phyloP scores from a whole-genome alignment of 192 early-diverging fungal genomes.

The Ramicandelaber brevisporus region DNA sequence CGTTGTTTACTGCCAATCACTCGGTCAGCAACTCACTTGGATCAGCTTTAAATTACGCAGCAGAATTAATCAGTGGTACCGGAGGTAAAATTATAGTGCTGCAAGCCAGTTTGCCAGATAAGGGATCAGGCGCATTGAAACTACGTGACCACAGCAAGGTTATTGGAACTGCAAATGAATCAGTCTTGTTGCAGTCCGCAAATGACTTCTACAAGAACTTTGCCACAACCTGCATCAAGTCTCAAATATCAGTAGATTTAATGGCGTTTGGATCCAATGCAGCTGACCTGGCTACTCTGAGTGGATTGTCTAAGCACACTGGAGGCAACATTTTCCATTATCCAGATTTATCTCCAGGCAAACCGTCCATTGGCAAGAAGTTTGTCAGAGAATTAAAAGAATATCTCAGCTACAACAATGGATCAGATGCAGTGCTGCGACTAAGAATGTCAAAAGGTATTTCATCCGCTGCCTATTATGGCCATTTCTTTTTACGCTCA shows the following conservation, averaged over 20 bases:
- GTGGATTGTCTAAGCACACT: slow-evolving; percentile 34
- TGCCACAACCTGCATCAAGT: slow-evolving; percentile 73
- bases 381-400: slow-evolving; percentile 62
- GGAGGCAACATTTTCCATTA: slow-evolving; percentile 78
- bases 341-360: slow-evolving; percentile 51
- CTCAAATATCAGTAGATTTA: slow-evolving; percentile 73
- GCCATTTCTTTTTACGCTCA: slow-evolving; percentile 91
- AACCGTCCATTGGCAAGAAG: slow-evolving; percentile 56
- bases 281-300: slow-evolving; percentile 65
- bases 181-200: slow-evolving; percentile 54
- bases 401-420: slow-evolving; percentile 52
- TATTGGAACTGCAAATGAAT: slow-evolving; percentile 76
- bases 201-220: slow-evolving; percentile 73
- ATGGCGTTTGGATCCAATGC: slow-evolving; percentile 66
- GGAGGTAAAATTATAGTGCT: slow-evolving; percentile 81
- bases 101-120: slow-evolving; percentile 58
- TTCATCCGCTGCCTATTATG: slow-evolving; percentile 76
- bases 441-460: slow-evolving; percentile 77
- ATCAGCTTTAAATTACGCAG: slow-evolving; percentile 53
- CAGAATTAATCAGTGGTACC: slow-evolving; percentile 50
- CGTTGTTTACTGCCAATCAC: slow-evolving; percentile 69
- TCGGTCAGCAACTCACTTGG: slow-evolving; percentile 53
- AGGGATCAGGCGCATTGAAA: slow-evolving; percentile 57
- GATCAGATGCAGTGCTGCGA: slow-evolving; percentile 78
- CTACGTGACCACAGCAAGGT: slow-evolving; percentile 61